Percentiles rank a stretch among this genome's conserved stretches.
Evolutionary conservation across 345 rosid species (phyloP).

Genomic region (Noccaea caerulescens): DNA sequence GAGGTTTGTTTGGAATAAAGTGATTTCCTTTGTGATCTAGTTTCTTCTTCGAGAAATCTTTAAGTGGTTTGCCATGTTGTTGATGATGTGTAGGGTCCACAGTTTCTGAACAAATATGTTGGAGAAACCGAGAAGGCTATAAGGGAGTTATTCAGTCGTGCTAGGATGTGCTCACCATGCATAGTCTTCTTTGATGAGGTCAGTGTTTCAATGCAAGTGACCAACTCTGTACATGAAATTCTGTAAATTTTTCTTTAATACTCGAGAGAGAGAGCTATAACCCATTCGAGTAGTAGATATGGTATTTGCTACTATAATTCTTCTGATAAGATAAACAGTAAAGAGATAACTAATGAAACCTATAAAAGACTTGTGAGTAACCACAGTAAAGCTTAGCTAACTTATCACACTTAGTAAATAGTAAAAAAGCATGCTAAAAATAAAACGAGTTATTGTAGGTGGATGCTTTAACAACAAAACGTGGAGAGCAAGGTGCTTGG

Average conservation of each 20-base stretch:
- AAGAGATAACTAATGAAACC: too few species aligned
- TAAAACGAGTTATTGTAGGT: neutral
- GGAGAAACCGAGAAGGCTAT: slow-evolving; percentile 86
- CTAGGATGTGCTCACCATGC: slow-evolving; percentile 69
- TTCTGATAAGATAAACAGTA: too few species aligned
- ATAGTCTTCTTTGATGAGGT: slow-evolving; percentile 79
- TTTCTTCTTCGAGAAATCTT: too few species aligned
- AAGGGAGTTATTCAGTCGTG: slow-evolving; percentile 62
- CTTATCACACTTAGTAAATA: too few species aligned
- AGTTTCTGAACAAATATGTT: slow-evolving; percentile 78
- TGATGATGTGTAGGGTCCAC: slow-evolving; percentile 60
- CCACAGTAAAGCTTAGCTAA: too few species aligned
- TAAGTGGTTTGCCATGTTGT: neutral
- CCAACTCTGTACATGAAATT: neutral
- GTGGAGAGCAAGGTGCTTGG: slow-evolving; percentile 73
- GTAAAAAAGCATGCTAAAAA: too few species aligned
- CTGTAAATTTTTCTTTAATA: too few species aligned
- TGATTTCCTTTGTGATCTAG: neutral
- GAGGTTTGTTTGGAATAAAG: slow-evolving; percentile 48
- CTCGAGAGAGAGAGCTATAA: too few species aligned
- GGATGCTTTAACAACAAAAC: slow-evolving; percentile 70
- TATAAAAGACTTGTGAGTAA: too few species aligned
- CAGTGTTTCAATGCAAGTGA: neutral
- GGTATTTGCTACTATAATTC: too few species aligned
- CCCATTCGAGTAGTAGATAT: too few species aligned